Evolutionary conservation across 2,329 filamentous ascomycete genomes (phyloP).

Genomic region (Cercospora citrullina): DNA sequence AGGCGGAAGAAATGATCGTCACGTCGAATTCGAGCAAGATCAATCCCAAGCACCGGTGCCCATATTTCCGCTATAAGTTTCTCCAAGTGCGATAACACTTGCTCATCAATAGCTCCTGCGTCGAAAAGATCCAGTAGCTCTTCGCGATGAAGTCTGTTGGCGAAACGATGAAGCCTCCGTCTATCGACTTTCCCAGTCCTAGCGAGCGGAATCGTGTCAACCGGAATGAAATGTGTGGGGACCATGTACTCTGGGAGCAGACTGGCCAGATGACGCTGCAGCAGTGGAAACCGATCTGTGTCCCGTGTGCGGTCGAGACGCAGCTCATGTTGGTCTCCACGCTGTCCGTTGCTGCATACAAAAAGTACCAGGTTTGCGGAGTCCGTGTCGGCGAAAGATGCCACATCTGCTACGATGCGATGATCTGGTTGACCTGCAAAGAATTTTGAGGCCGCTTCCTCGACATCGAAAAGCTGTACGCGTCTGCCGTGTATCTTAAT

Average conservation of each 20-base stretch:
- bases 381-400: neutral
- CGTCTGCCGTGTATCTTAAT: constrained; percentile 9
- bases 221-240: constrained; percentile 69
- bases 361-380: neutral
- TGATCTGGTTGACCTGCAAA: neutral
- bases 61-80: constrained; percentile 38
- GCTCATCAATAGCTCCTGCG: neutral
- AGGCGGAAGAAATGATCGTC: constrained; percentile 48
- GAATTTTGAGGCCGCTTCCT: neutral
- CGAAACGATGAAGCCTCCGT: constrained; percentile 19
- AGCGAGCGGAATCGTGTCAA: constrained; percentile 69
- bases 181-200: constrained; percentile 73
- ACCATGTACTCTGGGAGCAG: constrained; percentile 66
- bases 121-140: neutral
- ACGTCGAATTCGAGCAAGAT: neutral
- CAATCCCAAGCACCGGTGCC: neutral
- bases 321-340: neutral
- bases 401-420: neutral
- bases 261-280: neutral
- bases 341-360: neutral
- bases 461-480: constrained; percentile 3
- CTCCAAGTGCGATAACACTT: neutral
- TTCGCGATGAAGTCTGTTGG: neutral
- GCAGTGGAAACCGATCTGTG: neutral
- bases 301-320: neutral